Percentiles rank a stretch among this genome's conserved stretches.
Evolutionary conservation across 352 stramenopile genomes (phyloP).

Genomic region (Globisporangium barbulae): DNA sequence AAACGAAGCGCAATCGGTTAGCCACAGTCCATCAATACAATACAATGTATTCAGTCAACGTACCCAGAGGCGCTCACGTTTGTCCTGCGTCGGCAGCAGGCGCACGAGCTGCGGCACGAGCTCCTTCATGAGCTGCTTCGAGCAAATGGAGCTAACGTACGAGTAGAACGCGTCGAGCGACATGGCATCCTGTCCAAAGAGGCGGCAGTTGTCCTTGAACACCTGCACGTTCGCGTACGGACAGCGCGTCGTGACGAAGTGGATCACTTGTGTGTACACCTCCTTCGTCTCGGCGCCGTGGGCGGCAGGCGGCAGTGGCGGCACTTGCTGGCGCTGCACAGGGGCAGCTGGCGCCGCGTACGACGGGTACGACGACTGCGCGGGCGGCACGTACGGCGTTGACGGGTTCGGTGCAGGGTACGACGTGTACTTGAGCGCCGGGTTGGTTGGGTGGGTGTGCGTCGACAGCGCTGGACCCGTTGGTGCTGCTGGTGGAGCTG

Average conservation of each 20-base stretch:
- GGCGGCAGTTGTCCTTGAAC: conserved; percentile 88
- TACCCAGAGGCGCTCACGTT: conserved; percentile 81
- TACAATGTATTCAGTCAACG: conserved; percentile 14
- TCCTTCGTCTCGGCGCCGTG: conserved; percentile 75
- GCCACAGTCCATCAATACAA: not conserved
- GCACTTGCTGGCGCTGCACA: conserved; percentile 28
- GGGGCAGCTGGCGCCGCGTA: conserved; percentile 31
- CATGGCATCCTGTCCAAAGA: conserved; percentile 85
- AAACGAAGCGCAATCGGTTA: conserved; percentile 7
- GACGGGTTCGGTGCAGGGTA: conserved; percentile 49
- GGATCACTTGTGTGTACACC: conserved; percentile 80
- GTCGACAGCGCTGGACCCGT: conserved; percentile 30
- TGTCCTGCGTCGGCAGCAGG: conserved; percentile 79
- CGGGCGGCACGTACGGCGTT: conserved; percentile 30
- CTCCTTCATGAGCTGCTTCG: conserved; percentile 64
- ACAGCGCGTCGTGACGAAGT: conserved; percentile 70
- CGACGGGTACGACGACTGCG: conserved; percentile 43
- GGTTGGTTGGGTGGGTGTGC: conserved; percentile 47
- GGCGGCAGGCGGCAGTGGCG: conserved; percentile 50
- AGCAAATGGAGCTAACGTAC: conserved; percentile 82
- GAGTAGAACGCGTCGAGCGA: conserved; percentile 79
- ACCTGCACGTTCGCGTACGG: conserved; percentile 79
- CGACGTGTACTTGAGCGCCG: conserved; percentile 53
- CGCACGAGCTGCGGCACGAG: conserved; percentile 79
- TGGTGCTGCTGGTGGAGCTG: conserved; percentile 10